phyloP scores from a whole-genome alignment of 2,329 filamentous ascomycete species.

The Penicillium rolfsii region DNA sequence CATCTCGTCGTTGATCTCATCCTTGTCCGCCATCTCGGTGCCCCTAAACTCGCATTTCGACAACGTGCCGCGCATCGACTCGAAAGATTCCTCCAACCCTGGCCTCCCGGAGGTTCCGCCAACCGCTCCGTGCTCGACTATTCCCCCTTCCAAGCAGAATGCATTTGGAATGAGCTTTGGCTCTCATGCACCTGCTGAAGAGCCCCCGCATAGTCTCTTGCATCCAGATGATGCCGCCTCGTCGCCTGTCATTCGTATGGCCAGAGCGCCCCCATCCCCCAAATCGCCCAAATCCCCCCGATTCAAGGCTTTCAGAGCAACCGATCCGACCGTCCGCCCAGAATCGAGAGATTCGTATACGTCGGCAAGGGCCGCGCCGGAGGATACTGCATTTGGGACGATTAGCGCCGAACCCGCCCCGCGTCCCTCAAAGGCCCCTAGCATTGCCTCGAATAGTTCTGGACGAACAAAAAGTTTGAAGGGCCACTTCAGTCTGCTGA shows the following conservation, averaged over 20 bases:
- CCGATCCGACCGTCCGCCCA: conserved; percentile 43
- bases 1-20: conserved; percentile 64
- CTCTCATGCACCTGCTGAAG: conserved; percentile 60
- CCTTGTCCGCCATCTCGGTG: conserved; percentile 62
- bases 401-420: conserved; percentile 47
- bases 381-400: conserved; percentile 44
- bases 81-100: conserved; percentile 39
- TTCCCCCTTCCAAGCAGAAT: conserved; percentile 38
- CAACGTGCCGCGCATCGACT: conserved; percentile 50
- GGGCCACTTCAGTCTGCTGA: conserved; percentile 39
- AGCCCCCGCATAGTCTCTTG: conserved; percentile 54
- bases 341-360: conserved; percentile 44
- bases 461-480: conserved; percentile 44
- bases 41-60: conserved; percentile 73
- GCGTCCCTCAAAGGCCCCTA: conserved; percentile 42
- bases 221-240: conserved; percentile 61
- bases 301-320: conserved; percentile 53
- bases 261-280: conserved; percentile 77
- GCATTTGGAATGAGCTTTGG: conserved; percentile 75
- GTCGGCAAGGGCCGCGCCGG: conserved; percentile 38
- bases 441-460: conserved; percentile 46
- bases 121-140: conserved; percentile 29
- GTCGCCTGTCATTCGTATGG: conserved; percentile 76
- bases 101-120: conserved; percentile 30
- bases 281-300: conserved; percentile 66